Evolutionary conservation across 1,139 yeast genomes (phyloP), one percentile per base, ranked within the genome.

Genomic region (Candida freyschussii): DNA sequence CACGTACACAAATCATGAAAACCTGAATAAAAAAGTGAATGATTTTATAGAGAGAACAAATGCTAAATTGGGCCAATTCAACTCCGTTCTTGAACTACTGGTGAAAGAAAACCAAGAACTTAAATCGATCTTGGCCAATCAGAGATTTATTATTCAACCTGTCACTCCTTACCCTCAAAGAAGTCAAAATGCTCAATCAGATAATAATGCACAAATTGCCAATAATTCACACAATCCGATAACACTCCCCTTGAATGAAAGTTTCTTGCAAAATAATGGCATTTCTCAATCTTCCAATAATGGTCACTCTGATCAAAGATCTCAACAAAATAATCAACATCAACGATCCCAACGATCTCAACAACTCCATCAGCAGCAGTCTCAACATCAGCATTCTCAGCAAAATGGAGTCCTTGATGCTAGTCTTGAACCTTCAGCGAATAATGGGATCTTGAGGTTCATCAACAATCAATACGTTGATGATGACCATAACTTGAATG

Each of bases 401-500:
- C 36, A 30, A 13, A 36, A 28, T 24, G 44, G 39, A 4, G 43
- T 40, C 8, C 34, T 48, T 7, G 53, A 47, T 25, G 24, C 36
- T 11, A 27, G 47, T 1, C 27, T 48, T 4, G 53, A 47, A 17
- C 27, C 44, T 4, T 24, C 48, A 3, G 32, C 43, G 5, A 42
- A 40, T 11, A 41, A 36, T 31, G 52, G 51, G 1, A 50, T 50
- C 34, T 31, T 50, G 22, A 40, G 55, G 30, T 50, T 50, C 34
- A 48, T 50, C 22, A 50, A 50, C 36, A 50, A 50, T 21, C 55
- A 50, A 29, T 50, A 50, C 21, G 55, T 50, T 11, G 53, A 48
- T 24, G 55, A 49, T 28, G 50, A 48, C 13, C 46, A 41, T 19
- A 31, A 48, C 3, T 32, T 47, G 20, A 33, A 34, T n/a, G 34